Evolutionary conservation across 257 asterid species (phyloP).

Genomic region (Solanum corneliomulleri): DNA sequence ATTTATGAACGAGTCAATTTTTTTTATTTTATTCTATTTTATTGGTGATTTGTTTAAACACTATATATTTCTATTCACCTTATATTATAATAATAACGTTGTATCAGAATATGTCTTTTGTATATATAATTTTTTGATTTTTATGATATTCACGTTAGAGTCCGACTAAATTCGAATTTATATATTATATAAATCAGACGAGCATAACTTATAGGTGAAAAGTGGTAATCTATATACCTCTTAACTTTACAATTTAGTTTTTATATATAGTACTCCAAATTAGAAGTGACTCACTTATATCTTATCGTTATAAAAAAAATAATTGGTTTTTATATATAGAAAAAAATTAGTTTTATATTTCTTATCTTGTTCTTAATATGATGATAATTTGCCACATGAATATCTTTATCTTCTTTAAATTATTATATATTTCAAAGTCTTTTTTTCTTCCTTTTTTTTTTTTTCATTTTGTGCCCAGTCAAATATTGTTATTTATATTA

Average conservation of each 20-base stretch:
- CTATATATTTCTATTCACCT: too few relatives aligned
- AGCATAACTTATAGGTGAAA: background rate
- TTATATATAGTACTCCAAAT: background rate
- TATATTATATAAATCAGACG: background rate
- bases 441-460: background rate
- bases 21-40: background rate
- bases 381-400: background rate
- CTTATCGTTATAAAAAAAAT: too few relatives aligned
- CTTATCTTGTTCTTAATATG: background rate
- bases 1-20: background rate
- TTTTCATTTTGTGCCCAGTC: background rate
- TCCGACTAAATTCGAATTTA: too few relatives aligned
- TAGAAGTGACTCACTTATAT: background rate
- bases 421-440: background rate
- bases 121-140: too few relatives aligned
- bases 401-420: background rate
- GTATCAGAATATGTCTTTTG: too few relatives aligned
- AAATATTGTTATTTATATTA: background rate
- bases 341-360: too few relatives aligned
- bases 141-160: accelerated
- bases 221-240: background rate
- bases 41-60: background rate
- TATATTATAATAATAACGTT: too few relatives aligned
- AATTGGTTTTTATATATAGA: too few relatives aligned
- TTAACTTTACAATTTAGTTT: too few relatives aligned